These are phyloP conservation scores for Hymenoscyphus salicellus DNA, from an alignment of 2,329 filamentous ascomycete species.

Conservation along the genomic window DNA sequence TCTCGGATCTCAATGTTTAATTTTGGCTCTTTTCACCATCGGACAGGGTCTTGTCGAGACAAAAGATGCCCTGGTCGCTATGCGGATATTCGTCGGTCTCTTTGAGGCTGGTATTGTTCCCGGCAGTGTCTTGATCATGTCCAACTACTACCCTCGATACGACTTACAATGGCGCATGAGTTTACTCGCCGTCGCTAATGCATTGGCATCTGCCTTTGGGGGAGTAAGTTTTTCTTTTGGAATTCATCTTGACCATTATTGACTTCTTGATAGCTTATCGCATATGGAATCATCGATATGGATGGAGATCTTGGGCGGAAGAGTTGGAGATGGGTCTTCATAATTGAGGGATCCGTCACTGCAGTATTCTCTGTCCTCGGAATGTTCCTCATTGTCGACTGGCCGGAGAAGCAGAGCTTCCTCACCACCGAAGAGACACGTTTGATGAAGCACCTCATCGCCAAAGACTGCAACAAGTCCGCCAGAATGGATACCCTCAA, in stretches of 20 bases:
- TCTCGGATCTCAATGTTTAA: conserved; percentile 3
- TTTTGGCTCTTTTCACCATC: conserved; percentile 2
- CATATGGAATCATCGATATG: conserved; percentile 46
- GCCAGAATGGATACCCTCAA: conserved; percentile 8
- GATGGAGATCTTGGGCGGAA: conserved; percentile 45
- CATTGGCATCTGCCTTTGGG: conserved; percentile 6
- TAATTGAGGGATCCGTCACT: conserved; percentile 43
- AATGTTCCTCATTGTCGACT: conserved; percentile 8
- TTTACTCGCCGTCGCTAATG: conserved; percentile 4
- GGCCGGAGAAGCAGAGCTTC: conserved; percentile 9
- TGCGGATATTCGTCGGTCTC: conserved; percentile 6
- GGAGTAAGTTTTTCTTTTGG: not conserved
- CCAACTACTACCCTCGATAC: conserved; percentile 10
- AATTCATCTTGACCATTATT: not conserved
- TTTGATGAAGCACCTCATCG: conserved; percentile 4
- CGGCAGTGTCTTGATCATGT: conserved; percentile 2
- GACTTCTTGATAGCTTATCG: conserved; percentile 38
- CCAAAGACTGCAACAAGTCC: conserved; percentile 8
- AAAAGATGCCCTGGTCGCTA: not conserved
- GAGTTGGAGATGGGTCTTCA: conserved; percentile 52
- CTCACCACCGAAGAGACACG: not conserved
- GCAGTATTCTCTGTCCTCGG: not conserved
- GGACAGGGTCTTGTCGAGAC: conserved; percentile 5
- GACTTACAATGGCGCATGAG: conserved; percentile 10
- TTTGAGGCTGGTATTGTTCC: conserved; percentile 9